Base-by-base conservation (phyloP, 441 rosid genomes). In the Euphorbia neoarborescens region DNA sequence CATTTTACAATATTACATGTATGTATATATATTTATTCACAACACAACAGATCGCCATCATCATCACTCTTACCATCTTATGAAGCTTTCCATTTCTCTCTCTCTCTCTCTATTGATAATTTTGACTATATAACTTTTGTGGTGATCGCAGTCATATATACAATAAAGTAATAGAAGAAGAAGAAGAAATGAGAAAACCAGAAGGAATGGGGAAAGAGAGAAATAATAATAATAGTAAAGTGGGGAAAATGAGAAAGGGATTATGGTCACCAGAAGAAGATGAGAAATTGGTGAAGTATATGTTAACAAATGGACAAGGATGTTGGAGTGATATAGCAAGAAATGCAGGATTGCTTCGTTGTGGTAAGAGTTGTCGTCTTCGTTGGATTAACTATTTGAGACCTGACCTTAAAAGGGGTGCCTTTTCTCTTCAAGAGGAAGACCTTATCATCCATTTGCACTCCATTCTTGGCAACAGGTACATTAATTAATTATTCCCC, bases 221-320 rank as follows among this genome's bases (percentile, higher is more conserved):
- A 46, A 75, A 32, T 54, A 66, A 32, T 32, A 32, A 42, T 32
- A 73, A 44, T 53, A 76, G 7, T 15, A 53, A 13, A 15, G 81
- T 59, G 57, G 77, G 71, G 0, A 91, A 87, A 86, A 80, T 89
- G 51, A 81, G 95, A 77, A 92, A 90, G 59, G 98, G 98, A 1
- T 84, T 89, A 71, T 92, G 98, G 98, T 89, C 96, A 0, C 96
- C 96, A 0, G 96, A 92, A 62, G 98, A 92, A 83, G 98, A 92
- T 44, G 95, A 92, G 80, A 92, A 88, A 75, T 85, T 92, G 22
- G 84, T 90, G 38, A 87, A 84, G 51, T 92, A 90, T 65, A 92
- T 90, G 95, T 24, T 89, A 24, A 83, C 82, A 8, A 89, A 78
- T 62, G 98, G 96, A 37, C 93, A 90, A 73, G 95, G 95, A 1